Evolutionary conservation across 2,329 filamentous ascomycete genomes (phyloP).

Genomic region (Xylaria arbuscula): DNA sequence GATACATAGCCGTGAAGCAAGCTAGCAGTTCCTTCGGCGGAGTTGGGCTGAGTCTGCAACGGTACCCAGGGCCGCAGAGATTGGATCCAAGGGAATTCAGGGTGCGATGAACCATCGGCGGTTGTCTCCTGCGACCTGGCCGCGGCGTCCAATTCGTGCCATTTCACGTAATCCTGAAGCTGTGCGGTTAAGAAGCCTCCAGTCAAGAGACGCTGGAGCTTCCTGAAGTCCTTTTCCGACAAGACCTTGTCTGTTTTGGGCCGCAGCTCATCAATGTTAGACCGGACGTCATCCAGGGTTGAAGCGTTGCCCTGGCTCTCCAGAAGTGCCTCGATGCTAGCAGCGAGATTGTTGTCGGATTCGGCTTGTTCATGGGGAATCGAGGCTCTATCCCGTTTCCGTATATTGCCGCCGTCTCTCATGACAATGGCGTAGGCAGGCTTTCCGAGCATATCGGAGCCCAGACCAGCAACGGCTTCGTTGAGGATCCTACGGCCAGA

Average conservation of each 20-base stretch:
- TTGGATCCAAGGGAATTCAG: slow-evolving; percentile 55
- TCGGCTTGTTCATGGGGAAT: not conserved
- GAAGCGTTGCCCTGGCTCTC: slow-evolving; percentile 45
- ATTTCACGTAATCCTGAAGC: slow-evolving; percentile 56
- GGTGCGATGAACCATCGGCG: slow-evolving; percentile 13
- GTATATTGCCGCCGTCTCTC: slow-evolving; percentile 48
- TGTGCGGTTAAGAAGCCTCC: slow-evolving; percentile 62
- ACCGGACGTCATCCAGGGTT: slow-evolving; percentile 52
- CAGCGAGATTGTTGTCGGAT: slow-evolving; percentile 38
- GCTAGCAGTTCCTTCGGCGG: slow-evolving; percentile 36
- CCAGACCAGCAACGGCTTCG: slow-evolving; percentile 44
- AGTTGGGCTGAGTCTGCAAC: slow-evolving; percentile 36
- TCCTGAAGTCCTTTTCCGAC: slow-evolving; percentile 55
- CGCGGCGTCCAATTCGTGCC: slow-evolving; percentile 7
- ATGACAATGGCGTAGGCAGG: slow-evolving; percentile 61
- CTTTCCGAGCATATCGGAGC: slow-evolving; percentile 52
- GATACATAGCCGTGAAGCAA: slow-evolving; percentile 49
- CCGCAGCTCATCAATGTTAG: slow-evolving; percentile 62
- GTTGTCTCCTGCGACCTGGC: slow-evolving; percentile 2
- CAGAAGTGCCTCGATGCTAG: slow-evolving; percentile 52
- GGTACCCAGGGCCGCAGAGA: slow-evolving; percentile 58
- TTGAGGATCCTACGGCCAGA: slow-evolving; percentile 45
- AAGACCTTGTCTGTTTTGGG: slow-evolving; percentile 56
- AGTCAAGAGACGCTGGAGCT: slow-evolving; percentile 53
- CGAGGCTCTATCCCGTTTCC: slow-evolving; percentile 23